Evolutionary conservation across 768 basidiomycete species (phyloP), one percentile per base, ranked within the genome.

Genomic region (Coprinopsis sp.): DNA sequence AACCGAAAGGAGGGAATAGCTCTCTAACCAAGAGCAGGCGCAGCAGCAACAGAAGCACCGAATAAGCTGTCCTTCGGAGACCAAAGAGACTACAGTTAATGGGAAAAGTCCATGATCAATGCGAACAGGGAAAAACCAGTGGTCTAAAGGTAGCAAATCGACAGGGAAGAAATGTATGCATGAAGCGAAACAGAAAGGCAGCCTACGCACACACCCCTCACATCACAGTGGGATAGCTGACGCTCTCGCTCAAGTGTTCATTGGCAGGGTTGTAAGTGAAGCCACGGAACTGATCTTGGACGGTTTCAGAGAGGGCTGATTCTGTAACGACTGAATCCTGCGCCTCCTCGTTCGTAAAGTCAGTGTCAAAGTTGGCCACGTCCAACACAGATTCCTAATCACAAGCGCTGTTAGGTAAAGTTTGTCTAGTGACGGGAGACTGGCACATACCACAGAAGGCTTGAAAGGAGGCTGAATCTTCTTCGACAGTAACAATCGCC

Each of bases 391-490:
- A 87, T 72, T 94, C 92, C 84, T 85, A 47, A 46, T 24, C 11
- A 56, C 24, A 24, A 14, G 4, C 14, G 28, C 18, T 21, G 24
- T 37, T 39, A 34, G 4, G 28, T 16, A 36, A 10, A 36, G 12
- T 24, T 27, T n/a, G 29, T 33, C 40, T 37, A 28, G 33, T n/a
- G 21, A 24, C 27, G 23, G 19, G 18, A 36, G 23, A 46, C 33
- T 3, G 40, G 39, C 34, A 72, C 88, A 64, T 66, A 90, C 90
- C 52, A 98, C 95, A 54, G 87, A 89, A 11, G 95, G 95, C 69
- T 99, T 99, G 74, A 97, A 98, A 6, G 91, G 89, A 1, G 95
- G 93, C 58, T 93, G 91, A 44, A 96, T 94, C 74, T 95, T 94
- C 74, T 95, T 97, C 23, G 84, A 83, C 36, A 94, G 70, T 21